A percentile compares a stretch with the other conserved stretches of the same genome.
Evolutionary conservation across 768 basidiomycete genomes (phyloP).

Genomic region (Termitomyces heimii): DNA sequence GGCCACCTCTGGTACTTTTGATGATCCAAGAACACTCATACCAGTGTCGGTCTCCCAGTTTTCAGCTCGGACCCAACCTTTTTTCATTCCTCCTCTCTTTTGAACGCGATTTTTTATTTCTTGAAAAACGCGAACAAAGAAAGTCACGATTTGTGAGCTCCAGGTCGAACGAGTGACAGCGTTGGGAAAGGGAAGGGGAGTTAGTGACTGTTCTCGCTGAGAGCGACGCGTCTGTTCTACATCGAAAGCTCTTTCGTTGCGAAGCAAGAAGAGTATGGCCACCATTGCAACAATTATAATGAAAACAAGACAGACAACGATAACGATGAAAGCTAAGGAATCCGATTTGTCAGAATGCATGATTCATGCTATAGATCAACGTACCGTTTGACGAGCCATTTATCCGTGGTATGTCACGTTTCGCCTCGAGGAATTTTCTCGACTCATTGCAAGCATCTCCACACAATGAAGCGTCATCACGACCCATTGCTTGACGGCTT

Average conservation of each 20-base stretch:
- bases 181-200: not conserved
- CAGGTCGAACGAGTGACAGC: not conserved
- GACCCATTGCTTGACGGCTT: not conserved
- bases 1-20: not conserved
- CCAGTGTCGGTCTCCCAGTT: constrained; percentile 34
- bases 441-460: not conserved
- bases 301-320: constrained; percentile 49
- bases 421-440: not conserved
- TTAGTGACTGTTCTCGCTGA: constrained; percentile 9
- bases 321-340: constrained; percentile 48
- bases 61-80: constrained; percentile 51
- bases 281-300: constrained; percentile 48
- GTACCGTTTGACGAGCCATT: not conserved
- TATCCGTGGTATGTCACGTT: not conserved
- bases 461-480: not conserved
- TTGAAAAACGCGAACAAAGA: not conserved
- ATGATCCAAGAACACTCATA: constrained; percentile 2
- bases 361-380: not conserved
- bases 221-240: constrained; percentile 28
- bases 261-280: constrained; percentile 52
- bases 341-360: not conserved
- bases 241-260: constrained; percentile 38
- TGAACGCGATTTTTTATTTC: constrained; percentile 3
- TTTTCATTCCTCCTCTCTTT: constrained; percentile 18
- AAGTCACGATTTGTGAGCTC: not conserved